phyloP scores from a whole-genome alignment of 1,284 basidiomycete species.

The Ceratobasidium sp. region DNA sequence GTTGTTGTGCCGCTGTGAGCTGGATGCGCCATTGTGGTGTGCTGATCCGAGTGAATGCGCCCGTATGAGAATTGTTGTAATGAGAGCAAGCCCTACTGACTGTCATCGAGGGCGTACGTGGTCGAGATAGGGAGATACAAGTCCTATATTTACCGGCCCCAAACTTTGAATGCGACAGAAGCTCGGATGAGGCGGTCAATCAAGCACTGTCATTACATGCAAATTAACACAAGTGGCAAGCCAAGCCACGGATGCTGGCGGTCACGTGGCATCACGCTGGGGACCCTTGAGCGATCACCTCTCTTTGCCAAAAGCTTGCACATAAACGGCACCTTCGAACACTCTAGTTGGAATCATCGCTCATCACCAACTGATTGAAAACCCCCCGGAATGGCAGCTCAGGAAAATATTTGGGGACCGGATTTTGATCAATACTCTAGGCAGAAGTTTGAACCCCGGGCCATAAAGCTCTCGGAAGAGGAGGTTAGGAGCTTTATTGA shows the following conservation, averaged over 20 bases:
- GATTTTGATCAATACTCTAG: neutral
- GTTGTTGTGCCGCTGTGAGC: constrained; percentile 17
- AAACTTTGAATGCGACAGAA: constrained; percentile 39
- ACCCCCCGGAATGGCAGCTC: neutral
- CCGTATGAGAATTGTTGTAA: neutral
- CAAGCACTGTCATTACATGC: neutral
- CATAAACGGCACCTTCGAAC: too few relatives aligned
- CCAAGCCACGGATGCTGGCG: too few relatives aligned
- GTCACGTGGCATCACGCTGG: too few relatives aligned
- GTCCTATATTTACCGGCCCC: constrained; percentile 13
- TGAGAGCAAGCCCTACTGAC: neutral
- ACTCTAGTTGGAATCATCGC: neutral
- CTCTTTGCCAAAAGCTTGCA: too few relatives aligned
- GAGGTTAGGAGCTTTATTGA: neutral
- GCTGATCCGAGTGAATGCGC: constrained; percentile 1
- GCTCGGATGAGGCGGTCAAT: constrained; percentile 19
- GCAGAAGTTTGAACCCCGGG: neutral
- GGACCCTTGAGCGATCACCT: too few relatives aligned
- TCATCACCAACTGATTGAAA: neutral
- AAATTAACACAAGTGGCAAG: too few relatives aligned
- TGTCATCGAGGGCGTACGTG: neutral
- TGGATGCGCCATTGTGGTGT: neutral
- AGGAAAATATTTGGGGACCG: neutral
- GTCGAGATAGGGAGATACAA: neutral
- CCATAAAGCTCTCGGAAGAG: neutral